Percentiles rank a stretch among this genome's conserved stretches.
These are phyloP conservation scores for Colletotrichum trifolii DNA, from an alignment of 2,329 filamentous ascomycete genomes.

Conservation along the genomic window DNA sequence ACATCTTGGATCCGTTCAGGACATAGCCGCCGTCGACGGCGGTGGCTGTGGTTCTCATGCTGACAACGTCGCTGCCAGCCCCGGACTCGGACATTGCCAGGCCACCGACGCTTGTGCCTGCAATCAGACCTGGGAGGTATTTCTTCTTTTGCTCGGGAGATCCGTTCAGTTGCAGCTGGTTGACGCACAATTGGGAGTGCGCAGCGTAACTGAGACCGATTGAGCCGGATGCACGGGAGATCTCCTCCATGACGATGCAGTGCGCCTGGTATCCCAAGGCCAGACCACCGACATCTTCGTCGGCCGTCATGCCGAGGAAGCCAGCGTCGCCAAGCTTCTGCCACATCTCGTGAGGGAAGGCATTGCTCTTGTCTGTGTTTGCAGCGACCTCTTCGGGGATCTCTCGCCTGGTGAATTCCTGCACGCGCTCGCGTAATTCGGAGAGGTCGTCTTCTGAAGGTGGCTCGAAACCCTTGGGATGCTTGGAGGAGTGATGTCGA, in stretches of 20 bases:
- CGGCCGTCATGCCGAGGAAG: slow-evolving; percentile 91
- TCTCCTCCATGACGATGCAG: slow-evolving; percentile 94
- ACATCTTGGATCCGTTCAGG: slow-evolving; percentile 96
- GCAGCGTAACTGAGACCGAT: slow-evolving; percentile 94
- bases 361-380: slow-evolving; percentile 85
- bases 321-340: slow-evolving; percentile 90
- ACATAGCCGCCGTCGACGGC: slow-evolving; percentile 86
- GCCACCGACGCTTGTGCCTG: slow-evolving; percentile 84
- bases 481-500: slow-evolving; percentile 65
- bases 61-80: slow-evolving; percentile 92
- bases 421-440: slow-evolving; percentile 85
- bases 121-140: slow-evolving; percentile 83
- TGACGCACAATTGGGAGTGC: slow-evolving; percentile 95
- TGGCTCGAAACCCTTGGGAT: slow-evolving; percentile 71
- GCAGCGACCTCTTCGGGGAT: slow-evolving; percentile 86
- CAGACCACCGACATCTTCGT: slow-evolving; percentile 90
- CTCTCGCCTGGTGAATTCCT: slow-evolving; percentile 90
- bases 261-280: slow-evolving; percentile 97
- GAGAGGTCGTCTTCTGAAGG: slow-evolving; percentile 79
- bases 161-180: slow-evolving; percentile 94
- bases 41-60: slow-evolving; percentile 89
- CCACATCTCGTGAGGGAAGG: slow-evolving; percentile 94
- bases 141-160: slow-evolving; percentile 80
- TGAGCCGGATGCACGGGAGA: slow-evolving; percentile 85
- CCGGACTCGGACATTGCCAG: slow-evolving; percentile 96